Base-by-base conservation (phyloP, 768 basidiomycete species). In the Sarcodon sp. region DNA sequence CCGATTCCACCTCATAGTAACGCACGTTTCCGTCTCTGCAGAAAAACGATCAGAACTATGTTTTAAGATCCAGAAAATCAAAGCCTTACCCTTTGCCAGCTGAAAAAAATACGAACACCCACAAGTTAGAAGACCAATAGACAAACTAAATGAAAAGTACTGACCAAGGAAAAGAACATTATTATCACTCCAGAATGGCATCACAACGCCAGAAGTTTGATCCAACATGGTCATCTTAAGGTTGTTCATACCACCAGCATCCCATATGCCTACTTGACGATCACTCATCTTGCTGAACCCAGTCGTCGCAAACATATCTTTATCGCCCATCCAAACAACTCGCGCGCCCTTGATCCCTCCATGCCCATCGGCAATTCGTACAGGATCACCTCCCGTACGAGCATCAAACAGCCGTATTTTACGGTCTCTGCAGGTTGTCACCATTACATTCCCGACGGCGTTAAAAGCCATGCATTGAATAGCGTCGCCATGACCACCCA, bases 131-230 rank as follows among this genome's bases (percentile, higher is more conserved):
- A 47, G 44, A 6, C 35, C 16, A 15, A 3, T 43, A n/a, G 15
- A 45, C 15, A 32, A 21, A 12, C 43, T 47, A 33, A 4, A 65
- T 76, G 33, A 45, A 81, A 27, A 27, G 21, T 27, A 27, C 21
- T 27, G 21, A 27, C 21, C 80, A 50, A 89, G 70, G 76, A 91
- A 89, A 38, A 92, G 67, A 47, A 96, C 85, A 55, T 87, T 85
- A 62, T 94, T 97, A 55, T 94, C 92, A 37, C 78, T 81, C 82
- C 89, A 98, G 79, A 96, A 96, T 2, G 94, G 94, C 92, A 98
- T 98, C 38, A 93, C 63, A 8, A 94, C 89, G 35, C 94, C 94
- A 46, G 92, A 80, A 35, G 83, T 83, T 62, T 93, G 90, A 63
- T 99, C 94, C 51, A 98, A 68, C 11, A 71, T 72, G 47, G 80